These are phyloP conservation scores for Phytopythium delawarense DNA, from an alignment of 352 stramenopile species.

Conservation along the genomic window DNA sequence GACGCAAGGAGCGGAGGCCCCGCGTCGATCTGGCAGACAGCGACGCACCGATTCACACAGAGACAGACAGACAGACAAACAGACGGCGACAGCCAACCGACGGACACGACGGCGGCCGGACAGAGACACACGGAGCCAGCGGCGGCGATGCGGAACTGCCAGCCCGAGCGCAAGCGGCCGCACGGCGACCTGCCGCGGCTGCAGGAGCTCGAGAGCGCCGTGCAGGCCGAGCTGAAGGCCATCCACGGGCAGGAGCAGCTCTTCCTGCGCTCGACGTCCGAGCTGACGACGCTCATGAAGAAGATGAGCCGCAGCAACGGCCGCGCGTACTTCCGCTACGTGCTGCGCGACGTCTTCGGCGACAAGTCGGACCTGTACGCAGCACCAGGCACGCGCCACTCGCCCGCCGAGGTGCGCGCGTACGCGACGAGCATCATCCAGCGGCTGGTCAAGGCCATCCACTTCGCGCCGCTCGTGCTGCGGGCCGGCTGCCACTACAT, in stretches of 20 bases:
- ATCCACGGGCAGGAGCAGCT: conserved; percentile 62
- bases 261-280: conserved; percentile 75
- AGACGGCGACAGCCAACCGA: too few species aligned
- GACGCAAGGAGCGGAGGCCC: not conserved
- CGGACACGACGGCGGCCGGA: not conserved
- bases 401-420: conserved; percentile 35
- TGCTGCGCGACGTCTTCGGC: conserved; percentile 71
- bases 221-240: conserved; percentile 58
- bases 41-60: not conserved
- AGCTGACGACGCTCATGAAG: conserved; percentile 66
- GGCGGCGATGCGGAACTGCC: conserved; percentile 26
- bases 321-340: conserved; percentile 78
- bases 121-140: not conserved
- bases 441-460: conserved; percentile 63
- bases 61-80: not conserved
- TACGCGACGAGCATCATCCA: conserved; percentile 64
- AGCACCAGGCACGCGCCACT: conserved; percentile 13
- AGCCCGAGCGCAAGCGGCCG: conserved; percentile 24
- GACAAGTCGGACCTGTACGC: conserved; percentile 54
- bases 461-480: conserved; percentile 69
- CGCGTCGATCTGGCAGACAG: not conserved
- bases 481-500: conserved; percentile 70
- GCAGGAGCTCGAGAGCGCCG: conserved; percentile 60
- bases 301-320: conserved; percentile 63
- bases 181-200: conserved; percentile 56